Evolutionary conservation across 148 eudicot species (phyloP).

Genomic region (Euryodendron excelsum): DNA sequence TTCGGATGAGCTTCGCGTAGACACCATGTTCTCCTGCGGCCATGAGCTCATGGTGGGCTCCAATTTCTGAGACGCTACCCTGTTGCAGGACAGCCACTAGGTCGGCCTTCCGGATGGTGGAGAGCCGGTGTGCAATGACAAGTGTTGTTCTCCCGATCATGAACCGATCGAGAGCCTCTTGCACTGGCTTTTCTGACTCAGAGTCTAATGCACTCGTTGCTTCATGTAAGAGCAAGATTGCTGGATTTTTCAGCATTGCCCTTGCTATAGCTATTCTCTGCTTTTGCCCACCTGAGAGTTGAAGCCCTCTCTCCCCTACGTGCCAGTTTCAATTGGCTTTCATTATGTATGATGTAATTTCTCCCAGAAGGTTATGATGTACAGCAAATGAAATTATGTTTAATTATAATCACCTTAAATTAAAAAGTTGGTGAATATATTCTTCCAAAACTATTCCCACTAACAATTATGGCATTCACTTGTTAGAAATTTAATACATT

Average conservation of each 20-base stretch:
- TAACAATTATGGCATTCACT: too few species aligned
- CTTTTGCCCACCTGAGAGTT: slow-evolving; percentile 97
- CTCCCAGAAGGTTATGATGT: neutral
- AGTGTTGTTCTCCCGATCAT: slow-evolving; percentile 98
- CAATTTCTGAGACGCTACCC: slow-evolving; percentile 85
- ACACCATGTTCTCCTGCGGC: slow-evolving; percentile 76
- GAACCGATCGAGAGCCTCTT: slow-evolving; percentile 97
- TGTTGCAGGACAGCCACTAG: slow-evolving; percentile 88
- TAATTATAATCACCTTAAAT: too few species aligned
- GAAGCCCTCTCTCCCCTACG: slow-evolving; percentile 98
- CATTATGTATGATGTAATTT: neutral
- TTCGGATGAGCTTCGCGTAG: slow-evolving; percentile 83
- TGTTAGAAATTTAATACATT: too few species aligned
- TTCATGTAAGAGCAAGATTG: slow-evolving; percentile 87
- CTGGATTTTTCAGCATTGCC: slow-evolving; percentile 98
- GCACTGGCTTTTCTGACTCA: slow-evolving; percentile 93
- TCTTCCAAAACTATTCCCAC: too few species aligned
- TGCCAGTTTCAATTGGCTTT: slow-evolving; percentile 33
- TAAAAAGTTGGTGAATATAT: too few species aligned
- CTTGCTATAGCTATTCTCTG: slow-evolving; percentile 97
- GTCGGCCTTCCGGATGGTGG: slow-evolving; percentile 93
- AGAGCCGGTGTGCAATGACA: slow-evolving; percentile 96
- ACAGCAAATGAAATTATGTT: too few species aligned
- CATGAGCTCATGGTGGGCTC: slow-evolving; percentile 86
- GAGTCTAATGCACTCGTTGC: slow-evolving; percentile 98